Evolutionary conservation across 345 rosid species (phyloP), one percentile per base, ranked within the genome.

Genomic region (Hibiscus tridactylites): DNA sequence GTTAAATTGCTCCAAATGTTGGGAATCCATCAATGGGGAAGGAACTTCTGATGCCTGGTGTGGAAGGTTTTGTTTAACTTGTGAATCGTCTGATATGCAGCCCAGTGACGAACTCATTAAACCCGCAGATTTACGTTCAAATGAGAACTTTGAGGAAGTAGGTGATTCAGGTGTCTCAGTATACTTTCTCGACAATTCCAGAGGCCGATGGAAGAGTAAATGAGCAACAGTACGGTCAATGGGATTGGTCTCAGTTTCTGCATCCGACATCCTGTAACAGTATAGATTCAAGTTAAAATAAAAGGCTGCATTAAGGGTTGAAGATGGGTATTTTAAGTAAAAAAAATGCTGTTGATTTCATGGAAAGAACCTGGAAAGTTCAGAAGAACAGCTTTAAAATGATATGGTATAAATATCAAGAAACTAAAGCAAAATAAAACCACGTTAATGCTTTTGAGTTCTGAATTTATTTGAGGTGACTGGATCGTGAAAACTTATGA

Each of bases 181-280:
- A 73, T 77, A 82, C 68, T 84, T 91, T 74, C 76, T 77, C 1
- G 80, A 73, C 57, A 75, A 66, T 35, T 90, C 91, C 67, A 79
- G 49, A 37, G 91, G 91, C 78, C 90, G 82, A 73, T 87, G 92
- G 73, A 95, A 92, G 79, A 95, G 96, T 82, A 95, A 84, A 82
- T 83, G 91, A 65, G 98, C 99, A 66, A 95, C 90, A 37, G 84
- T 80, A 63, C 98, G 88, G 76, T 95, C 97, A 56, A 89, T 81
- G 42, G 97, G 94, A 73, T 95, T 95, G 72, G 96, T 95, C 82
- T 85, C 91, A 46, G 96, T 86, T 86, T 95, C 97, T 58, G 67
- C 80, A 65, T 87, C 91, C 62, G 88, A 15, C 74, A 57, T 28
- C 71, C 71, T 68, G 71, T 0, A 44, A 44, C 13, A 50, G 16